A percentile compares a stretch with the other conserved stretches of the same genome.
Evolutionary conservation across 1,284 basidiomycete genomes (phyloP).

Genomic region (Trametes versicolor): DNA sequence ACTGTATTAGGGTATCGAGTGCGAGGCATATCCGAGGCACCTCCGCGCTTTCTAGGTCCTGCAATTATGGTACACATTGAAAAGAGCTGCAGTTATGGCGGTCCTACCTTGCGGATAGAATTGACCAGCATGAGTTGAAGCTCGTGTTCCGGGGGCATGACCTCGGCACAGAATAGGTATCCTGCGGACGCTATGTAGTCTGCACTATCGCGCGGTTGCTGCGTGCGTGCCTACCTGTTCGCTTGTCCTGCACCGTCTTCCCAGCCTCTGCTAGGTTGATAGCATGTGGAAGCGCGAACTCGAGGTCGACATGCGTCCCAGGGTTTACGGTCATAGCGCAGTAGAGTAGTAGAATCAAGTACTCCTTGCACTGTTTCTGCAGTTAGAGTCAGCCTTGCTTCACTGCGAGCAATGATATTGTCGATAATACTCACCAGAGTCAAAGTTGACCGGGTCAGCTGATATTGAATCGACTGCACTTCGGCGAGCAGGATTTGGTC

Average conservation of each 20-base stretch:
- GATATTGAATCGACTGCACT: conserved; percentile 62
- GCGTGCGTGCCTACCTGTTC: conserved; percentile 60
- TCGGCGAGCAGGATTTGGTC: conserved; percentile 68
- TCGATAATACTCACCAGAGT: conserved; percentile 50
- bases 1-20: conserved; percentile 69
- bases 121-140: conserved; percentile 85
- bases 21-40: conserved; percentile 73
- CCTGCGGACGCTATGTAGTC: conserved; percentile 52
- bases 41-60: conserved; percentile 73
- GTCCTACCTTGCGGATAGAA: conserved; percentile 74
- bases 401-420: background rate
- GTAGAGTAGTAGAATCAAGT: conserved; percentile 72
- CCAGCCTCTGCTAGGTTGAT: conserved; percentile 78
- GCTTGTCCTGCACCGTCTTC: conserved; percentile 65
- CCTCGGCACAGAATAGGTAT: conserved; percentile 76
- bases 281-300: conserved; percentile 77
- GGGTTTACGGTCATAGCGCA: conserved; percentile 64
- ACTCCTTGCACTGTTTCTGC: conserved; percentile 69
- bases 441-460: conserved; percentile 57
- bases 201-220: background rate
- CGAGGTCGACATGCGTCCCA: conserved; percentile 54
- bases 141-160: conserved; percentile 74
- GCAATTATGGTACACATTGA: conserved; percentile 18
- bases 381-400: conserved; percentile 24
- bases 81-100: conserved; percentile 9